Evolutionary conservation across 2,329 filamentous ascomycete genomes (phyloP).

Genomic region (Atkinsonella hypoxylon): DNA sequence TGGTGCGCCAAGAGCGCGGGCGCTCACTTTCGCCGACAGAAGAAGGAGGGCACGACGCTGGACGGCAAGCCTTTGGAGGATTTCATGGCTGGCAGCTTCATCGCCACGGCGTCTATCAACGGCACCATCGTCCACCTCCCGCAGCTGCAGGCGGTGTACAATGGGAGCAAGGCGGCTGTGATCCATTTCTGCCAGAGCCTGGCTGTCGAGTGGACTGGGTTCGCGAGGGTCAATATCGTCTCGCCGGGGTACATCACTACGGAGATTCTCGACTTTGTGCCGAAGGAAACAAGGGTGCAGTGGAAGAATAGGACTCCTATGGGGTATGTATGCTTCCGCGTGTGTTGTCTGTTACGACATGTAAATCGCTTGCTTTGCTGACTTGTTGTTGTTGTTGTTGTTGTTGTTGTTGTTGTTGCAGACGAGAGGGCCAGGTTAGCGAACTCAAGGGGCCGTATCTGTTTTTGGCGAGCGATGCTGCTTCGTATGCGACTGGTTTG

Average conservation of each 20-base stretch:
- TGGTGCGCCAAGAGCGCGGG: slow-evolving; percentile 65
- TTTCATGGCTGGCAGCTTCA: slow-evolving; percentile 56
- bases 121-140: slow-evolving; percentile 69
- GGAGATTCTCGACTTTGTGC: slow-evolving; percentile 55
- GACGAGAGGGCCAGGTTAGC: slow-evolving; percentile 56
- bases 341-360: neutral
- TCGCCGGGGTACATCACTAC: slow-evolving; percentile 68
- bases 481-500: slow-evolving; percentile 68
- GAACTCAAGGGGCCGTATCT: slow-evolving; percentile 78
- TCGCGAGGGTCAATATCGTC: slow-evolving; percentile 60
- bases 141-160: slow-evolving; percentile 63
- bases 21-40: slow-evolving; percentile 57
- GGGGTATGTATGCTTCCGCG: slow-evolving; percentile 43
- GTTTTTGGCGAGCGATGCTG: slow-evolving; percentile 70
- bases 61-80: slow-evolving; percentile 49
- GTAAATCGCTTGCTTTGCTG: neutral
- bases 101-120: slow-evolving; percentile 69
- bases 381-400: neutral
- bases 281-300: slow-evolving; percentile 53
- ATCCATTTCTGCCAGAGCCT: slow-evolving; percentile 53
- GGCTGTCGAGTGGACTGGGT: slow-evolving; percentile 66
- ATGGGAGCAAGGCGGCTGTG: slow-evolving; percentile 57
- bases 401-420: slow-evolving; percentile 11
- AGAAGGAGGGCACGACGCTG: slow-evolving; percentile 50
- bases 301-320: slow-evolving; percentile 75